Conservation (phyloP, 2,329 filamentous ascomycete genomes). For the Scedosporium boydii region DNA sequence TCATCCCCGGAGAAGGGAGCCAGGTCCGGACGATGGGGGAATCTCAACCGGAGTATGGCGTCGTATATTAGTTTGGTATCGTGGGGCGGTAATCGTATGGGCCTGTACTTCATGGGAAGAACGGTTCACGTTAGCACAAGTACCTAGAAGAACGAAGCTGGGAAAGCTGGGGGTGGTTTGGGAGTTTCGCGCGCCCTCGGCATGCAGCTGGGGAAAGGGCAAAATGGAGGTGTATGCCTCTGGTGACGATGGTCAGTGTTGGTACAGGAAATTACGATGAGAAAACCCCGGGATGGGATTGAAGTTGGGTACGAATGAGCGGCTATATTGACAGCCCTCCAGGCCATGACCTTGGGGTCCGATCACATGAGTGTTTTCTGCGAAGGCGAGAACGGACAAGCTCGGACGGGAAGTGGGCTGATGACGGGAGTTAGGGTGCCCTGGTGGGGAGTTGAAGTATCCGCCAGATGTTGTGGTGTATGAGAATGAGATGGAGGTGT, state of each 20-base stretch:
- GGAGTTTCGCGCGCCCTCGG: slow-evolving; percentile 16
- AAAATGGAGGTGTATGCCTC: slow-evolving; percentile 20
- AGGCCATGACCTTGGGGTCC: slow-evolving; percentile 14
- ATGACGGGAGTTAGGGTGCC: slow-evolving; percentile 9
- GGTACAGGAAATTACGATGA: slow-evolving; percentile 16
- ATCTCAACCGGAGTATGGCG: slow-evolving; percentile 1
- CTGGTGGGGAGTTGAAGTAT: slow-evolving; percentile 14
- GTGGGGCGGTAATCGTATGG: slow-evolving; percentile 15
- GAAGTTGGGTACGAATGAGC: slow-evolving; percentile 15
- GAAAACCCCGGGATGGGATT: slow-evolving; percentile 16
- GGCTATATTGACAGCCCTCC: slow-evolving; percentile 15
- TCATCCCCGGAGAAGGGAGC: background rate
- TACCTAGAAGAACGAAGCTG: slow-evolving; percentile 11
- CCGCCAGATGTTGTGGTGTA: slow-evolving; percentile 13
- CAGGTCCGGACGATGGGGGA: slow-evolving; percentile 1
- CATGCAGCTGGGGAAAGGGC: slow-evolving; percentile 18
- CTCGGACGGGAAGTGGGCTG: slow-evolving; percentile 11
- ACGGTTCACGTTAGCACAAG: slow-evolving; percentile 15
- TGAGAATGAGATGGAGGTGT: slow-evolving; percentile 13
- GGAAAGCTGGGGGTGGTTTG: slow-evolving; percentile 15
- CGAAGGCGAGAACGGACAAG: slow-evolving; percentile 14
- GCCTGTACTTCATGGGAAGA: slow-evolving; percentile 15
- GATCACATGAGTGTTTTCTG: slow-evolving; percentile 17
- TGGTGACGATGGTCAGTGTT: slow-evolving; percentile 17
- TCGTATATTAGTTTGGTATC: slow-evolving; percentile 11